A percentile compares a stretch with the other conserved stretches of the same genome.
These are phyloP conservation scores for Gossypium gossypioides DNA, from an alignment of 441 rosid species.

Conservation along the genomic window DNA sequence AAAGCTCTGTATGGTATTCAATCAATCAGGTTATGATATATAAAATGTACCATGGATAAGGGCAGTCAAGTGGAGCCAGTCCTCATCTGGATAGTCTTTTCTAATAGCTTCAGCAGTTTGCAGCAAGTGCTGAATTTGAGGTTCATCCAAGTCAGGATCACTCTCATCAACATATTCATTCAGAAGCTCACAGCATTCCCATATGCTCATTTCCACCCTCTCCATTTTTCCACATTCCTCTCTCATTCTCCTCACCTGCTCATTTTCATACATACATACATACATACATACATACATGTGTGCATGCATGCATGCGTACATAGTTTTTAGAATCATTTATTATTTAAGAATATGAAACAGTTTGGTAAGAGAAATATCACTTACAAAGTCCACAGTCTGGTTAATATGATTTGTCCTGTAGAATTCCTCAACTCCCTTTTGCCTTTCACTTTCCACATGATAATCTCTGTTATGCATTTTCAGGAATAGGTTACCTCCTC, in stretches of 20 bases:
- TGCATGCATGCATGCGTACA: neutral
- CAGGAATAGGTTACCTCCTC: neutral
- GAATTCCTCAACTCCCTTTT: conserved; percentile 57
- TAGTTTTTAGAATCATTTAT: neutral
- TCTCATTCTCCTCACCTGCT: conserved; percentile 58
- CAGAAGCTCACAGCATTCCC: conserved; percentile 86
- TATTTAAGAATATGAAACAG: neutral
- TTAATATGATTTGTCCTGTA: conserved; percentile 61
- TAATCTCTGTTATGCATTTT: conserved; percentile 43
- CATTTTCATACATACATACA: neutral
- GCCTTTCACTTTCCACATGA: conserved; percentile 58
- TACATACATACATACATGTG: too few relatives aligned
- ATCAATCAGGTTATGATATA: neutral
- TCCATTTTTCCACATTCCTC: conserved; percentile 51
- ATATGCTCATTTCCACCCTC: conserved; percentile 67
- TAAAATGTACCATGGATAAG: conserved; percentile 64
- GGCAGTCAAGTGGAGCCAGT: conserved; percentile 78
- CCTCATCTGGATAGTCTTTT: conserved; percentile 67
- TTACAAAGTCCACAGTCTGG: conserved; percentile 70
- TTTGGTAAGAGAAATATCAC: conserved; percentile 9
- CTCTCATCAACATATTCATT: conserved; percentile 74
- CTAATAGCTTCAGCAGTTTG: conserved; percentile 89
- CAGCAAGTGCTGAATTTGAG: conserved; percentile 74
- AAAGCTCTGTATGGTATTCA: too few relatives aligned
- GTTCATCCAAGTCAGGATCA: conserved; percentile 86